phyloP scores from a whole-genome alignment of 805 yeast species.

The Hanseniaspora meyeri region DNA sequence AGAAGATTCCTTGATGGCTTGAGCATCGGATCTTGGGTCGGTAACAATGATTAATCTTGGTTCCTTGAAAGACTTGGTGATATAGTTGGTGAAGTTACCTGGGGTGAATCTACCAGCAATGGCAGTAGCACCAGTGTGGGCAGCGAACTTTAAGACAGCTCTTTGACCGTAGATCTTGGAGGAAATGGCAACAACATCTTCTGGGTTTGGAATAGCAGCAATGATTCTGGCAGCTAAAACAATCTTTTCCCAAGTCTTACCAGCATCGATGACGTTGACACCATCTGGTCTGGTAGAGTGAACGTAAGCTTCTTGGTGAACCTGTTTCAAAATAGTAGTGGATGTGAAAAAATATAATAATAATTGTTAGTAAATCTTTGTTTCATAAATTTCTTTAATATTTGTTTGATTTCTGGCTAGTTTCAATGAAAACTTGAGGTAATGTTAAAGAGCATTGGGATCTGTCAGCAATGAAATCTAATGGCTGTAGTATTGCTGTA shows the following conservation, averaged over 20 bases:
- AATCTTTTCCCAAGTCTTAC: slow-evolving; percentile 99
- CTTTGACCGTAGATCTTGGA: slow-evolving; percentile 99
- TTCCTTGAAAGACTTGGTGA: slow-evolving; percentile 99
- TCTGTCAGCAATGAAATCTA: too few species aligned
- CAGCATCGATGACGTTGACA: slow-evolving; percentile 94
- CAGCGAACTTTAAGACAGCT: slow-evolving; percentile 98
- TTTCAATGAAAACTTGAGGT: too few species aligned
- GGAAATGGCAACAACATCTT: slow-evolving; percentile 97
- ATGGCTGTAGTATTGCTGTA: too few species aligned
- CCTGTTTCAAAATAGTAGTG: slow-evolving; percentile 32
- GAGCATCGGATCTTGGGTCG: slow-evolving; percentile 99
- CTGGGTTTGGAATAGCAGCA: slow-evolving; percentile 97
- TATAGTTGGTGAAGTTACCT: slow-evolving; percentile 99
- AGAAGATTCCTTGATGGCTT: slow-evolving; percentile 99
- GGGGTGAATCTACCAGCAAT: slow-evolving; percentile 99
- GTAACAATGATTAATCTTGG: slow-evolving; percentile 99
- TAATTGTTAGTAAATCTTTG: slow-evolving; percentile 3
- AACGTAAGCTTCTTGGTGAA: slow-evolving; percentile 93
- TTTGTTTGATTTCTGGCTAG: neutral
- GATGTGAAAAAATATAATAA: neutral
- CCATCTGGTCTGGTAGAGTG: slow-evolving; percentile 99
- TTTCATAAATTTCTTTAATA: neutral
- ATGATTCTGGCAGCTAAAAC: slow-evolving; percentile 99
- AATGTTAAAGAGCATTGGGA: too few species aligned
- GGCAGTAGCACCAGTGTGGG: slow-evolving; percentile 99